phyloP scores from a whole-genome alignment of 169 alveolate genomes.

The Neospora caninum region DNA sequence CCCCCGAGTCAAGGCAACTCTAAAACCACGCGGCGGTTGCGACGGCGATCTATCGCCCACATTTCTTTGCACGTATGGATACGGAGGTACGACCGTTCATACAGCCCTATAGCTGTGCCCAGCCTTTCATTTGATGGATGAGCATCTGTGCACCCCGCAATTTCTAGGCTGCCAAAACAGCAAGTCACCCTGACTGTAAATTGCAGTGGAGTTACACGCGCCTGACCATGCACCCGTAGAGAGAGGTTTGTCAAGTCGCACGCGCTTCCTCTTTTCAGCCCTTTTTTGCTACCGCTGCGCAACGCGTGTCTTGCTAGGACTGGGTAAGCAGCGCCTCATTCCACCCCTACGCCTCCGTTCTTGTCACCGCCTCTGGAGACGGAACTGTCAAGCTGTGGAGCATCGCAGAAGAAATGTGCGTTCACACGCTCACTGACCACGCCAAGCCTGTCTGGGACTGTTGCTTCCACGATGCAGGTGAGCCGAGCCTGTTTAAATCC shows the following conservation, averaged over 20 bases:
- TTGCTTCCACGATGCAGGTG: conserved; percentile 51
- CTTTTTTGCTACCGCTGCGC: too few relatives aligned
- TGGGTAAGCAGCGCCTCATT: conserved; percentile 92
- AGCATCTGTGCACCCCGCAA: too few relatives aligned
- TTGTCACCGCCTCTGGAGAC: conserved; percentile 93
- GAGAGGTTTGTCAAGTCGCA: too few relatives aligned
- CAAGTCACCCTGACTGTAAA: too few relatives aligned
- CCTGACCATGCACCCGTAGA: too few relatives aligned
- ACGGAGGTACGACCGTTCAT: too few relatives aligned
- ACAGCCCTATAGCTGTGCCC: too few relatives aligned
- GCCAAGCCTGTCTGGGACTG: conserved; percentile 88
- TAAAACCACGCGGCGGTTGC: neutral
- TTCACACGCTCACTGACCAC: conserved; percentile 90
- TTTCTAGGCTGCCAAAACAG: too few relatives aligned
- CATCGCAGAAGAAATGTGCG: conserved; percentile 88
- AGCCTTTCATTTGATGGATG: too few relatives aligned
- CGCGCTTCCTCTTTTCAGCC: neutral
- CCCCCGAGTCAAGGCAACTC: neutral
- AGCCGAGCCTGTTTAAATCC: neutral
- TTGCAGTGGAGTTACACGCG: too few relatives aligned
- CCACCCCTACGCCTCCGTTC: conserved; percentile 87
- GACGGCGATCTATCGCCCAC: too few relatives aligned
- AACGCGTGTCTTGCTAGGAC: conserved; percentile 73
- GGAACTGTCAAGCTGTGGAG: conserved; percentile 93
- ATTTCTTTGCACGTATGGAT: too few relatives aligned